These are phyloP conservation scores for Podospora pseudocomata DNA, from an alignment of 495 filamentous ascomycete genomes.

Conservation along the genomic window DNA sequence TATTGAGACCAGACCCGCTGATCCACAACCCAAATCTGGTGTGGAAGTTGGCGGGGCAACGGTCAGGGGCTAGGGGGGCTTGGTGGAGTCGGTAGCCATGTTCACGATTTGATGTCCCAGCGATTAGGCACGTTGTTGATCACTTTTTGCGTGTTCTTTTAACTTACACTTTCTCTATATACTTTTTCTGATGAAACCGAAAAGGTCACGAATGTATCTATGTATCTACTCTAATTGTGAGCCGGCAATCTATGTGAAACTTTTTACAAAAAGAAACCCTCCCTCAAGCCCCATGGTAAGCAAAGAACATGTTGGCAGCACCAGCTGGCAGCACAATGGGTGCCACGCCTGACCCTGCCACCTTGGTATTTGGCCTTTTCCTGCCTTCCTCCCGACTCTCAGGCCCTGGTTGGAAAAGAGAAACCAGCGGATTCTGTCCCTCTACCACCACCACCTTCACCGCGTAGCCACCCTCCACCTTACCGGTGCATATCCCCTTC, in stretches of 20 bases:
- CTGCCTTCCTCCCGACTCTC: neutral
- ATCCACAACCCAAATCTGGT: neutral
- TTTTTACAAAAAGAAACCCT: neutral
- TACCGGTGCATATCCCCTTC: slow-evolving; percentile 10
- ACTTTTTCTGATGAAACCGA: too few species aligned
- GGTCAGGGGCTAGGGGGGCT: neutral
- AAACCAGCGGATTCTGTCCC: too few species aligned
- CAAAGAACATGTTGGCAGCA: neutral
- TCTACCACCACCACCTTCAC: neutral
- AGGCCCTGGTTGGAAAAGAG: neutral
- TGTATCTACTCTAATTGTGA: too few species aligned
- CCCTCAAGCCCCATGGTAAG: neutral
- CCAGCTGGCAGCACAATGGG: neutral
- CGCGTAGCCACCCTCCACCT: slow-evolving; percentile 1
- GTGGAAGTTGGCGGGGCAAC: neutral
- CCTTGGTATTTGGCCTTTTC: neutral
- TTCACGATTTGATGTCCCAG: too few species aligned
- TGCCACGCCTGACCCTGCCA: neutral
- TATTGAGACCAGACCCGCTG: neutral
- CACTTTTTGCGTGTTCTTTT: neutral
- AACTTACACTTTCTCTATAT: neutral
- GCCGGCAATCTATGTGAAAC: neutral
- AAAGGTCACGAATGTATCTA: too few species aligned
- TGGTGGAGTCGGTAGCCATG: neutral
- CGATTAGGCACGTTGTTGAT: too few species aligned